These are phyloP conservation scores for Drechslera avenae DNA, from an alignment of 2,329 filamentous ascomycete genomes.

Conservation along the genomic window DNA sequence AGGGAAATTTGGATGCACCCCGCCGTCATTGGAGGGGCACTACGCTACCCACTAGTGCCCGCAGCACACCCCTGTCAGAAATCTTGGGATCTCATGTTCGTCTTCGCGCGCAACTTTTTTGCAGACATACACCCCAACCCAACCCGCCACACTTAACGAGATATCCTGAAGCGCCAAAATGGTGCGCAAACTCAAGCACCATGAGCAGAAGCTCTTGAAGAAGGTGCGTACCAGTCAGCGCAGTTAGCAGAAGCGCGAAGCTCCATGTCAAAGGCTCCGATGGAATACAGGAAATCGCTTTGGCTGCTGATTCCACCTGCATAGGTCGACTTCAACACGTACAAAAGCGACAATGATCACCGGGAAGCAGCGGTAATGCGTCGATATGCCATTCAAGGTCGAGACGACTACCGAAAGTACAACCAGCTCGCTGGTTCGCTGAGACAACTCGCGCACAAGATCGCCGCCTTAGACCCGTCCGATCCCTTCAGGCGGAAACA, in stretches of 20 bases:
- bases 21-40: slow-evolving; percentile 16
- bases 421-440: slow-evolving; percentile 65
- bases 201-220: slow-evolving; percentile 86
- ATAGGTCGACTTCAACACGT: slow-evolving; percentile 86
- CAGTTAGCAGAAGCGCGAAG: neutral
- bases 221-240: slow-evolving; percentile 52
- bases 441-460: slow-evolving; percentile 84
- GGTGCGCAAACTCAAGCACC: slow-evolving; percentile 95
- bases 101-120: slow-evolving; percentile 3
- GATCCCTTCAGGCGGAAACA: slow-evolving; percentile 80
- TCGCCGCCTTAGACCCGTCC: slow-evolving; percentile 79
- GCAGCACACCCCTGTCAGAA: slow-evolving; percentile 16
- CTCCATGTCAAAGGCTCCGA: too few species aligned
- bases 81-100: slow-evolving; percentile 22
- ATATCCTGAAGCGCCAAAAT: slow-evolving; percentile 54
- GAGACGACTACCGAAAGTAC: slow-evolving; percentile 72
- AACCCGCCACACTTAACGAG: neutral
- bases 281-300: neutral
- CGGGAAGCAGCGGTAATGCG: slow-evolving; percentile 79
- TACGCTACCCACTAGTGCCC: slow-evolving; percentile 19
- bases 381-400: slow-evolving; percentile 87
- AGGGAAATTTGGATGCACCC: slow-evolving; percentile 17
- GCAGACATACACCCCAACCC: neutral
- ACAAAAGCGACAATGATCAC: slow-evolving; percentile 86
- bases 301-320: neutral